Evolutionary conservation across 306 rosid species (phyloP).

Genomic region (Comarum palustre): DNA sequence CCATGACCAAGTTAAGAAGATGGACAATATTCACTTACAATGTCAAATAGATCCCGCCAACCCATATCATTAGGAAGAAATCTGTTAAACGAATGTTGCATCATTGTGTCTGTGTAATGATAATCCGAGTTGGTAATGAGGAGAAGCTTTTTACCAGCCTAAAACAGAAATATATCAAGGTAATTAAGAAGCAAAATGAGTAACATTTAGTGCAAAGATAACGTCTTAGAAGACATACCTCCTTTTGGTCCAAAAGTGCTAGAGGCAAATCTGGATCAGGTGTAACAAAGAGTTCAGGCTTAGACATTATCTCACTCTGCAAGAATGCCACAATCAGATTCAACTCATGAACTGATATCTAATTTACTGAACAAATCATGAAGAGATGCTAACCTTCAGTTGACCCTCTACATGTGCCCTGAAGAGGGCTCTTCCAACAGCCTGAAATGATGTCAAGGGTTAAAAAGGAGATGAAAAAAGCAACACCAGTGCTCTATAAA

Average conservation of each 20-base stretch:
- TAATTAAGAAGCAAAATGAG: conserved; percentile 25
- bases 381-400: conserved; percentile 61
- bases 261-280: conserved; percentile 92
- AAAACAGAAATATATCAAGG: conserved; percentile 32
- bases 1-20: background rate
- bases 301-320: conserved; percentile 97
- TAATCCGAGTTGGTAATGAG: conserved; percentile 95
- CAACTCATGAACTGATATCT: conserved; percentile 13
- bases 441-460: conserved; percentile 57
- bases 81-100: conserved; percentile 90
- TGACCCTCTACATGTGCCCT: conserved; percentile 98
- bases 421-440: conserved; percentile 94
- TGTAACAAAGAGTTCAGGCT: conserved; percentile 90
- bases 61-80: conserved; percentile 94
- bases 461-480: conserved; percentile 28
- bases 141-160: conserved; percentile 95
- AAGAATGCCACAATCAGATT: conserved; percentile 34
- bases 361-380: conserved; percentile 7
- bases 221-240: conserved; percentile 42
- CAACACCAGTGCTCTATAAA: conserved; percentile 10
- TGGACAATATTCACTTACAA: conserved; percentile 50
- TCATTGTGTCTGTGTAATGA: conserved; percentile 92
- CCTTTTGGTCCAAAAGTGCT: conserved; percentile 93
- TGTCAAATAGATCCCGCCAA: conserved; percentile 94
- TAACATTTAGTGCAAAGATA: conserved; percentile 16